Conservation (phyloP, 768 basidiomycete genomes). For the Gloeostereum incarnatum region DNA sequence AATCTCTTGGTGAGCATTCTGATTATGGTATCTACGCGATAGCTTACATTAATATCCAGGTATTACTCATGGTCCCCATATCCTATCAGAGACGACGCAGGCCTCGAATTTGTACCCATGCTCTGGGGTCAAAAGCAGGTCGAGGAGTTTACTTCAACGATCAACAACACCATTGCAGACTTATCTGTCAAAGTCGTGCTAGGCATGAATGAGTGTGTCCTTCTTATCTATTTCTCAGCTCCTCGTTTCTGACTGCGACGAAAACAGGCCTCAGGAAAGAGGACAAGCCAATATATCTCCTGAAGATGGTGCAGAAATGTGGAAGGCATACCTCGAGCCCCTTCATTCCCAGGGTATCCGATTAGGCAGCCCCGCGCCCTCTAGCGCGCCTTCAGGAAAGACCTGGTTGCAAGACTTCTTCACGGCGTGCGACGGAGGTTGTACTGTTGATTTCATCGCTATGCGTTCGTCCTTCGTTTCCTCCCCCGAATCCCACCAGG, state of each 20-base stretch:
- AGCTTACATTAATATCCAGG: conserved; percentile 15
- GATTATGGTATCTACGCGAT: not conserved
- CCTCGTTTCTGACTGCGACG: not conserved
- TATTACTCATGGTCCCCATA: conserved; percentile 43
- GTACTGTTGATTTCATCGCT: conserved; percentile 50
- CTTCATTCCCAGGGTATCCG: conserved; percentile 31
- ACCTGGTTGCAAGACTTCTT: conserved; percentile 47
- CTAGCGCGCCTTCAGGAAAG: conserved; percentile 41
- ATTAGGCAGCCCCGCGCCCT: conserved; percentile 45
- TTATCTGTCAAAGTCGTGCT: conserved; percentile 30
- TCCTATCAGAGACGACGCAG: conserved; percentile 16
- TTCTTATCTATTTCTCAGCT: not conserved
- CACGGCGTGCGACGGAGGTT: conserved; percentile 34
- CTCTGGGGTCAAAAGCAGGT: conserved; percentile 36
- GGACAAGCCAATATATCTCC: conserved; percentile 44
- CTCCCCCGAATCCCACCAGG: not conserved
- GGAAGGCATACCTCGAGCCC: conserved; percentile 45
- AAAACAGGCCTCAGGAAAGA: conserved; percentile 18
- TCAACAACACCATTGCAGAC: conserved; percentile 28
- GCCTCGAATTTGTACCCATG: conserved; percentile 48
- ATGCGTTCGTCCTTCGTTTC: conserved; percentile 27
- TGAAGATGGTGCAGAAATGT: conserved; percentile 36
- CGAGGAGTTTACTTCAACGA: conserved; percentile 27
- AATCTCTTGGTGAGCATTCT: conserved; percentile 33
- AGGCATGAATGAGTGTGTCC: conserved; percentile 44